These are phyloP conservation scores for Alternaria incomplexa DNA, from an alignment of 2,329 filamentous ascomycete genomes.

Conservation along the genomic window DNA sequence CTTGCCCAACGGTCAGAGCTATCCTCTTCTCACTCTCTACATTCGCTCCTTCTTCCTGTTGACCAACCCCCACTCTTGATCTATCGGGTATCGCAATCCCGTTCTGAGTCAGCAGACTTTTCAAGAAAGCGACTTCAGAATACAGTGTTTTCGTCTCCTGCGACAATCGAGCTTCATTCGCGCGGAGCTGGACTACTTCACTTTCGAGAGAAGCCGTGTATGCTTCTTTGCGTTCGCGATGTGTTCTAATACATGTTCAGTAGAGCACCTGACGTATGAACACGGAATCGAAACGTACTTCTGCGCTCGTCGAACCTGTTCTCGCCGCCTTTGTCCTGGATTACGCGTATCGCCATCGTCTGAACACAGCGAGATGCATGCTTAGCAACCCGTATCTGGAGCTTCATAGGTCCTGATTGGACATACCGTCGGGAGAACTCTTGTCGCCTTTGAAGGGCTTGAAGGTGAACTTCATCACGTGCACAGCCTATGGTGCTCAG, in stretches of 20 bases:
- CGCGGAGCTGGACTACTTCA: constrained; percentile 37
- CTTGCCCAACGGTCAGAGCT: not conserved
- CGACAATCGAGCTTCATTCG: constrained; percentile 38
- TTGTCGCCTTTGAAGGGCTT: constrained; percentile 15
- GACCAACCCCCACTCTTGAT: not conserved
- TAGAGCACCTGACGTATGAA: not conserved
- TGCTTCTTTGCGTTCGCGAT: constrained; percentile 44
- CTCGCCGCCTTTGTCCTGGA: constrained; percentile 33
- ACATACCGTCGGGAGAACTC: not conserved
- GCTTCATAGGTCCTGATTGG: not conserved
- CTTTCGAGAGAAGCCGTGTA: constrained; percentile 38
- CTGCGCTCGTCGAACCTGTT: constrained; percentile 49
- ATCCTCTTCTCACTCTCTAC: not conserved
- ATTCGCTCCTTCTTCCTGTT: not conserved
- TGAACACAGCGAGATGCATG: not conserved
- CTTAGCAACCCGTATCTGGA: not conserved
- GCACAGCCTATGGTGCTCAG: not conserved
- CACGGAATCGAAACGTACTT: constrained; percentile 14
- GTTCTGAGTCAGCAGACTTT: constrained; percentile 21
- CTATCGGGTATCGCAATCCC: constrained; percentile 19
- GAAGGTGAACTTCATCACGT: constrained; percentile 21
- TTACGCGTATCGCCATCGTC: constrained; percentile 1
- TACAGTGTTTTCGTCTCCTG: constrained; percentile 32
- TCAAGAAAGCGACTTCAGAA: constrained; percentile 30
- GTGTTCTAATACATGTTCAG: constrained; percentile 21